Evolutionary conservation across 257 asterid genomes (phyloP), one percentile per base, ranked within the genome.

Genomic region (Schizonepeta tenuifolia): DNA sequence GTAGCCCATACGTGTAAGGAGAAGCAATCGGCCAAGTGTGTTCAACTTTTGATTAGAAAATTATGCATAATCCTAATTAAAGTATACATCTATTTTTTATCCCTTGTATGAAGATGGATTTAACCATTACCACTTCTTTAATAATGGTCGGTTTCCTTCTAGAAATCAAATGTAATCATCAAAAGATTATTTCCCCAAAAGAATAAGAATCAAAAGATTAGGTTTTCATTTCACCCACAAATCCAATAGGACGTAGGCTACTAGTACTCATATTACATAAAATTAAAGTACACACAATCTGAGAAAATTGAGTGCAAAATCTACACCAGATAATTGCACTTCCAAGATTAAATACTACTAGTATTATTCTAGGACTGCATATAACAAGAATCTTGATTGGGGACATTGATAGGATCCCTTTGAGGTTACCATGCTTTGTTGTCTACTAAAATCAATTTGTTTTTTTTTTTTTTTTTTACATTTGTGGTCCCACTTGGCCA

Each of bases 81-180:
- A 31, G 36, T 31, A 70, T 38, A 8, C n/a, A 46, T 60, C 9
- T 6, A 58, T 71, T 81, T 71, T 81, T 68, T 61, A 66, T 65
- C 43, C 63, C 20, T 35, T 51, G 43, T 31, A 38, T 28, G 43
- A 54, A 71, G 20, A 43, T 75, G 77, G 73, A 66, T 21, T 69
- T 21, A 62, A 51, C 56, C 75, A 77, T 78, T 80, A 60, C 70
- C 64, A 67, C 76, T 80, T 79, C 21, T 83, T 80, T 76, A 83
- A 63, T 79, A 11, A 79, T 83, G 86, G 89, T 84, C 88, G 88
- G 87, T 84, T 71, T 75, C 81, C 84, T 82, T 85, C 86, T 73
- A 82, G 83, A 87, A 81, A 76, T 58, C 81, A 81, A 75, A 44
- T 65, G 83, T 44, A 74, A 67, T 50, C 70, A 67, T 38, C 24